Evolutionary conservation across 331 rosid species (phyloP), one percentile per base, ranked within the genome.

Genomic region (Acacia concinna): DNA sequence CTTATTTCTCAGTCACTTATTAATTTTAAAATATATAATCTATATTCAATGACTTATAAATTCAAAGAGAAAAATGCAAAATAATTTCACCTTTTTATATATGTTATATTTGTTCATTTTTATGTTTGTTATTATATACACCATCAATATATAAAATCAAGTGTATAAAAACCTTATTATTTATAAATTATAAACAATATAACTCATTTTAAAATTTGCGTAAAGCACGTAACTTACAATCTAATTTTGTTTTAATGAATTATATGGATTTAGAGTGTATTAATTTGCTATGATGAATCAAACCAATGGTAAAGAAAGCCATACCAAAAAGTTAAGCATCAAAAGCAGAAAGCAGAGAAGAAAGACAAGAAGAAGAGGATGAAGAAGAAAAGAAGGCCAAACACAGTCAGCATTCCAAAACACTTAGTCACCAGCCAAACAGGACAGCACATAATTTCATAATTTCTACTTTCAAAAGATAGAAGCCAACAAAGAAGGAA

Each of bases 361-460:
- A 76, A 57, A 76, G 69, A 74, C 37, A 66, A 75, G 78, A 1
- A 49, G 27, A 15, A 6, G 23, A 15, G 0, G 23, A n/a, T 2
- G 30, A 6, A 0, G 60, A 18, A 2, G 3, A 25, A 30, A 70
- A 83, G 56, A 73, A 73, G 23, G 71, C 79, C 76, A 77, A 74
- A 51, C 56, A 56, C 51, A n/a, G 34, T 65, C 21, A 1, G 32
- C 80, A 66, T 76, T 79, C 28, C 30, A 73, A 84, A 73, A 63
- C 82, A 76, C 80, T 76, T 37, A 17, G 37, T 80, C 86, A 82
- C 75, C 68, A 49, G 59, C 80, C 57, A 71, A 86, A 83, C 81
- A 79, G 51, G 73, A 54, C 74, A 68, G 25, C 57, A 40, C 37
- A 43, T 21, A 75, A 76, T 70, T 78, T 32, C 13, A 62, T 37